Evolutionary conservation across 805 yeast species (phyloP), one percentile per base, ranked within the genome.

Genomic region (Kodamaea leandrae): DNA sequence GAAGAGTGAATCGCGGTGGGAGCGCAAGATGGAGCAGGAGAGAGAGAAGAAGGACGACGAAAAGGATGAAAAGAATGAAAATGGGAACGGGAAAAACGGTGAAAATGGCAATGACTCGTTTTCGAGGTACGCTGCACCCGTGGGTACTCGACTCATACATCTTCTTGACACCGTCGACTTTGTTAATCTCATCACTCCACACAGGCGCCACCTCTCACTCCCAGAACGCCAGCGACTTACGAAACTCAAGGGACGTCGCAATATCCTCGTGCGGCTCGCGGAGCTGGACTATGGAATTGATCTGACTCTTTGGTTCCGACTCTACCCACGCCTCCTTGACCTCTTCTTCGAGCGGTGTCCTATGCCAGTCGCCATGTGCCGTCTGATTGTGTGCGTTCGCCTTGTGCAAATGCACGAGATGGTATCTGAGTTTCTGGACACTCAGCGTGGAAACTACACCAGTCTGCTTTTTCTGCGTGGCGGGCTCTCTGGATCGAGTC

Each of bases 281-380:
- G 96, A 87, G 49, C 85, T 96, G 2, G 95, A 85, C 44, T 86
- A 90, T 54, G 97, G 98, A 1, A 90, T 93, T 7, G 99, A 93
- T 63, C 82, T 95, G 1, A 96, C 98, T 0, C 66, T 93, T n/a
- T 93, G 99, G 99, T 83, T 91, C 53, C 76, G 95, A 46, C 76
- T 83, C 1, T 89, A 86, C 52, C 97, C 97, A 2, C 76, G 75
- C 26, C 65, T 93, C 2, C 63, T 93, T 30, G 80, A 76, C 24
- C 70, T 79, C 1, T 79, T 93, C 44, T 88, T 86, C 46, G 86
- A 80, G 45, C 74, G 73, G 36, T 89, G 95, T 54, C 98, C 99
- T 0, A 82, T 91, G 56, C 91, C 96, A 0, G 88, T 91, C 61
- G 99, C 98, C 0, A 68, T 93, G 42, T 88, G 96, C 47, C 77